phyloP scores from a whole-genome alignment of 1,284 basidiomycete species.

The Pascua guehoae region DNA sequence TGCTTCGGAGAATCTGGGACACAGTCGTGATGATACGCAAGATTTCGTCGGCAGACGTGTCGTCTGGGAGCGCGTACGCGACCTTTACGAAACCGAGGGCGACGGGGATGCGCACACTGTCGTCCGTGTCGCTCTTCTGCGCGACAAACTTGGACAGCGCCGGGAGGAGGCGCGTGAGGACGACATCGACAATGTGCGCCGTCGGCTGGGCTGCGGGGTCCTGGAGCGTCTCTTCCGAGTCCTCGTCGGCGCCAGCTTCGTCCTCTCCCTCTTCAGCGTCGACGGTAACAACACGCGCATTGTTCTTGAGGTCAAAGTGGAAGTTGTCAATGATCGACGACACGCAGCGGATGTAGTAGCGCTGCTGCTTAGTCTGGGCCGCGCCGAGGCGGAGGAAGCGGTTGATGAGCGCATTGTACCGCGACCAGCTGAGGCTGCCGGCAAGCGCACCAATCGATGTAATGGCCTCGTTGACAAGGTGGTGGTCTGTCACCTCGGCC shows the following conservation, averaged over 20 bases:
- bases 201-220: slow-evolving; percentile 14
- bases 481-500: slow-evolving; percentile 71
- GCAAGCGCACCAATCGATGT: slow-evolving; percentile 70
- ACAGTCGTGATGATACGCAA: slow-evolving; percentile 76
- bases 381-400: slow-evolving; percentile 75
- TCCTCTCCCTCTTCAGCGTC: slow-evolving; percentile 35
- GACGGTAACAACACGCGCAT: slow-evolving; percentile 27
- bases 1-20: slow-evolving; percentile 82
- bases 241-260: slow-evolving; percentile 20
- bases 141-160: slow-evolving; percentile 72
- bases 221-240: slow-evolving; percentile 38
- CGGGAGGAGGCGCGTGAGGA: slow-evolving; percentile 71
- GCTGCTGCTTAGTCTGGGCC: slow-evolving; percentile 69
- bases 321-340: slow-evolving; percentile 87
- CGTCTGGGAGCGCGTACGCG: slow-evolving; percentile 72
- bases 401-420: slow-evolving; percentile 77
- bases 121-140: slow-evolving; percentile 70
- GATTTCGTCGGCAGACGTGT: slow-evolving; percentile 67
- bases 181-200: slow-evolving; percentile 65
- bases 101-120: slow-evolving; percentile 79
- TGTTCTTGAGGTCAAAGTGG: slow-evolving; percentile 72
- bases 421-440: slow-evolving; percentile 72
- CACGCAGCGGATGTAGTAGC: slow-evolving; percentile 79
- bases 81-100: slow-evolving; percentile 84
- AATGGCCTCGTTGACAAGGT: slow-evolving; percentile 88